A percentile compares a stretch with the other conserved stretches of the same genome.
Evolutionary conservation across 2,329 filamentous ascomycete species (phyloP).

Genomic region (Neonectria ditissima): DNA sequence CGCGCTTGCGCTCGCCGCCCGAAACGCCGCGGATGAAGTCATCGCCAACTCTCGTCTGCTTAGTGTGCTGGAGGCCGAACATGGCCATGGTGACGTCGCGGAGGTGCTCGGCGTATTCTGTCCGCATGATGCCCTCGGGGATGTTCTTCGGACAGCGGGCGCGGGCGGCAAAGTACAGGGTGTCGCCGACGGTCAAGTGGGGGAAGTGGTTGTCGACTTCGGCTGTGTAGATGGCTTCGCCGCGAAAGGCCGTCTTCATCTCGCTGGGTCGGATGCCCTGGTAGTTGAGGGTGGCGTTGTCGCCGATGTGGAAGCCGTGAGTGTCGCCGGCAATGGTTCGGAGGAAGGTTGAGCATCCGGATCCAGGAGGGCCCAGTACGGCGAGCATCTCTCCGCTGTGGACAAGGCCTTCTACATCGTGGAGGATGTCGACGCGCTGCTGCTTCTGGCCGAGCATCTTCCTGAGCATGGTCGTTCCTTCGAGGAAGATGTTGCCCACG

Average conservation of each 20-base stretch:
- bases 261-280: constrained; percentile 71
- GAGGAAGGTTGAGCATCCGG: constrained; percentile 81
- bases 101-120: constrained; percentile 67
- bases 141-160: constrained; percentile 72
- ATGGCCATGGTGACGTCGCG: constrained; percentile 77
- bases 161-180: constrained; percentile 77
- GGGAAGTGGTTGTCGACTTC: constrained; percentile 85
- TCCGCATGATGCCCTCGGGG: constrained; percentile 64
- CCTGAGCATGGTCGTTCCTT: constrained; percentile 54
- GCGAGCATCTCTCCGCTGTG: constrained; percentile 78
- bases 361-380: constrained; percentile 75
- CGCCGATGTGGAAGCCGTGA: constrained; percentile 77
- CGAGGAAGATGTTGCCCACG: constrained; percentile 67
- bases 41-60: constrained; percentile 76
- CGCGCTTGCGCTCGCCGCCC: constrained; percentile 63
- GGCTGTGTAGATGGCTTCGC: constrained; percentile 85
- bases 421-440: constrained; percentile 72
- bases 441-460: constrained; percentile 64
- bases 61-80: constrained; percentile 75
- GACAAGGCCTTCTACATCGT: constrained; percentile 72
- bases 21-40: constrained; percentile 70
- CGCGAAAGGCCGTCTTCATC: constrained; percentile 80
- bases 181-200: constrained; percentile 78
- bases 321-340: constrained; percentile 85
- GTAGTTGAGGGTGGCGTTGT: constrained; percentile 79